Percentiles rank a stretch among this genome's conserved stretches.
Evolutionary conservation across 2,329 filamentous ascomycete species (phyloP).

Genomic region (Dendrostoma leiphaemia): DNA sequence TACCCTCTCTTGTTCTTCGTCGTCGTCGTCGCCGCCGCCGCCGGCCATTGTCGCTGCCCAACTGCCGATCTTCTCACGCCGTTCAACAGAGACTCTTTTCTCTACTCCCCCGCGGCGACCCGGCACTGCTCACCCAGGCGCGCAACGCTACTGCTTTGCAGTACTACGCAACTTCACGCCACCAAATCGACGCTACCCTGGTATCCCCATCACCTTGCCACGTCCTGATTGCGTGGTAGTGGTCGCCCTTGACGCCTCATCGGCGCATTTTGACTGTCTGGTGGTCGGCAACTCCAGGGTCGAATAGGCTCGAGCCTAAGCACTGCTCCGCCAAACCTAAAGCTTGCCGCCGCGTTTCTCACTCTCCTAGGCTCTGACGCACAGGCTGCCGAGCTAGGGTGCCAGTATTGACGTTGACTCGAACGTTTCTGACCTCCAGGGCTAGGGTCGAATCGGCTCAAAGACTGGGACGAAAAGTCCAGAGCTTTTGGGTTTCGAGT

Average conservation of each 20-base stretch:
- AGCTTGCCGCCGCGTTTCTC: no score
- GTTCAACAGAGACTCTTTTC: constrained; percentile 13
- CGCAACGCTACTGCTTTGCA: no score
- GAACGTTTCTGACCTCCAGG: no score
- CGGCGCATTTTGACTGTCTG: neutral
- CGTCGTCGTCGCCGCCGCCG: no score
- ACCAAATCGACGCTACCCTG: no score
- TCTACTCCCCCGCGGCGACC: constrained; percentile 9
- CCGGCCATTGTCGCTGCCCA: constrained; percentile 31
- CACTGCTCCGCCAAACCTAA: neutral
- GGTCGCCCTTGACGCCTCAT: no score
- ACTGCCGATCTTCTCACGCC: constrained; percentile 33
- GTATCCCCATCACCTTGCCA: neutral
- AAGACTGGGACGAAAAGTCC: no score
- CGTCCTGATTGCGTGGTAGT: neutral
- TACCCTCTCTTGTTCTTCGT: no score
- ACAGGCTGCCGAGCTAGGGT: neutral
- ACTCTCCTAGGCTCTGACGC: neutral
- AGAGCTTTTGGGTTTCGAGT: no score
- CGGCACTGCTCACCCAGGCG: neutral
- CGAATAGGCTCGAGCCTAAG: neutral
- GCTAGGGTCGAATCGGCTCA: no score
- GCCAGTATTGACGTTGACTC: neutral
- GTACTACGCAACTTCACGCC: neutral
- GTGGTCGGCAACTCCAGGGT: neutral